Evolutionary conservation across 164 flowering plant genomes (phyloP).

Genomic region (Annona cherimola): DNA sequence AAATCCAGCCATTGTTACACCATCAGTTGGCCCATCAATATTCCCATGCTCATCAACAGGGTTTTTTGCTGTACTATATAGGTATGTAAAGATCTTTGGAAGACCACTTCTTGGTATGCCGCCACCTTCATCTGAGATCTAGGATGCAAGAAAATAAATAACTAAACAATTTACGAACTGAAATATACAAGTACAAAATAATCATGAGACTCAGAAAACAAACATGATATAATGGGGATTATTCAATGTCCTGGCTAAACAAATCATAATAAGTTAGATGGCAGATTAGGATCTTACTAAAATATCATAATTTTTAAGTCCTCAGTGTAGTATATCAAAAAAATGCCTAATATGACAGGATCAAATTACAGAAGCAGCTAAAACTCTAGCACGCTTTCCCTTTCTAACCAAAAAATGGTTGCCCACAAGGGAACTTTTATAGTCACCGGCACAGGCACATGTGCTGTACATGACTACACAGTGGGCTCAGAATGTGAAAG

Average conservation of each 20-base stretch:
- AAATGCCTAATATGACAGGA: neutral
- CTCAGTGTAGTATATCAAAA: too few relatives aligned
- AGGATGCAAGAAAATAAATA: constrained; percentile 2
- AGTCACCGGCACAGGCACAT: neutral
- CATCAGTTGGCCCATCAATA: constrained; percentile 40
- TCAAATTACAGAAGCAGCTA: neutral
- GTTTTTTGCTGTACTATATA: constrained; percentile 86
- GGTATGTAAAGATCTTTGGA: constrained; percentile 86
- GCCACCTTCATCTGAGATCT: constrained; percentile 99
- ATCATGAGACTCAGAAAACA: too few relatives aligned
- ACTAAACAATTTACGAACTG: neutral
- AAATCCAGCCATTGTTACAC: constrained; percentile 90
- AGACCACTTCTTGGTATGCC: constrained; percentile 98
- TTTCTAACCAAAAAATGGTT: neutral
- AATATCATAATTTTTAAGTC: too few relatives aligned
- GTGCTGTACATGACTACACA: neutral
- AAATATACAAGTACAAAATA: neutral
- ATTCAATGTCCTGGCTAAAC: too few relatives aligned
- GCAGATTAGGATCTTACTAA: too few relatives aligned
- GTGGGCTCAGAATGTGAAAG: neutral
- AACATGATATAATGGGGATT: too few relatives aligned
- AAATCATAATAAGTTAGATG: too few relatives aligned
- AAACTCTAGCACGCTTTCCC: neutral
- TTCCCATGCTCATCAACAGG: constrained; percentile 61
- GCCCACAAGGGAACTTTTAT: neutral